Base-by-base conservation (phyloP, 2,329 filamentous ascomycete genomes). In the Arthrobotrys megalospora region DNA sequence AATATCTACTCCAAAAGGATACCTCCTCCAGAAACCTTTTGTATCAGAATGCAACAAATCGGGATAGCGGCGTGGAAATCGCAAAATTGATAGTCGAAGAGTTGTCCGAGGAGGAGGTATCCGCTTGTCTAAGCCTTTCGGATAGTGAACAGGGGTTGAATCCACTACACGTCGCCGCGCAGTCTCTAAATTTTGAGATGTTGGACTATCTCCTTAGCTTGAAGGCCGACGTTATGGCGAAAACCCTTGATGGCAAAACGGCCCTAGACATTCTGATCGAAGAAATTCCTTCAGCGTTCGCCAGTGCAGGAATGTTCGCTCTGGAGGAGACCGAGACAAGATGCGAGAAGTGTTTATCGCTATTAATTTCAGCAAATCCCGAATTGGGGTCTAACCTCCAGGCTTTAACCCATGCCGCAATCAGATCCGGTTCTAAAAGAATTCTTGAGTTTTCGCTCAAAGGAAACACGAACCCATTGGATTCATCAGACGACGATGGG, bases 121-220 rank as follows among this genome's bases (percentile, higher is more conserved):
- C 12, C 2, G 3, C 10, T 2, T 36, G 7, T 21, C 6, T 65
- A 38, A 24, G 21, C 6, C 4, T 21, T 21, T 5, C 16, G 4
- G 62, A 65, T 36, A 41, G 1, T 2, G 1, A 52, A 10, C 12
- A 14, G n/a, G 62, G 62, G 6, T 52, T 36, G 7, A 65, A 36
- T 10, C 43, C 62, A 19, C 16, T 65, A 10, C 62, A 65, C n/a
- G 28, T 65, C 21, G 62, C 62, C 48, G 19, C 45, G n/a, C 11
- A 65, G 10, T 52, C n/a, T 43, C 24, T 34, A 2, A 50, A 65
- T 41, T 6, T 24, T 11, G 62, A 65, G 28, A 65, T 65, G 62
- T 5, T 65, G 10, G n/a, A 65, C 21, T 38, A 24, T 52, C 3
- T 65, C 7, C 62, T 65, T 7, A 11, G 19, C 11, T 41, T 65